Conservation (phyloP, 768 basidiomycete species). For the Infundibulicybe gibba region DNA sequence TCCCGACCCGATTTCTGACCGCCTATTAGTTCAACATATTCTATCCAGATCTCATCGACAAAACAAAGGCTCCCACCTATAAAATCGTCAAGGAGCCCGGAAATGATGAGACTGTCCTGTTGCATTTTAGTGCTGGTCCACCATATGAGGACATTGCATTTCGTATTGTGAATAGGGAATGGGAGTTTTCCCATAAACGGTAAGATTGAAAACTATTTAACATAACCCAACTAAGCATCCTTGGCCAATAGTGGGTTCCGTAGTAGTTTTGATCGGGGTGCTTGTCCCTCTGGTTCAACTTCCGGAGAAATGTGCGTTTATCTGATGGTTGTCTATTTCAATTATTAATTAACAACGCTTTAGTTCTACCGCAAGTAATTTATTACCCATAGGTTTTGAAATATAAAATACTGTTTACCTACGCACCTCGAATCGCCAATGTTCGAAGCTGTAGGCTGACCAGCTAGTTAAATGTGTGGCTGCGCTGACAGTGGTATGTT, state of each 20-base stretch:
- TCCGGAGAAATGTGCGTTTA: slow-evolving; percentile 83
- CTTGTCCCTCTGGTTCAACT: slow-evolving; percentile 94
- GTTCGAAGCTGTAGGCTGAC: no score
- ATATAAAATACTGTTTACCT: neutral
- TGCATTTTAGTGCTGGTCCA: slow-evolving; percentile 94
- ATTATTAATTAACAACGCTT: slow-evolving; percentile 10
- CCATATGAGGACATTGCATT: slow-evolving; percentile 99
- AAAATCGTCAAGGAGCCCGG: slow-evolving; percentile 92
- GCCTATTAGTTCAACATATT: slow-evolving; percentile 83
- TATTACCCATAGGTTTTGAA: neutral
- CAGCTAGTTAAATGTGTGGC: no score
- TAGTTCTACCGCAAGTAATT: slow-evolving; percentile 81
- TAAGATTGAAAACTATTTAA: slow-evolving; percentile 22
- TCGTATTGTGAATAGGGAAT: slow-evolving; percentile 94
- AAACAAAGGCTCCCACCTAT: slow-evolving; percentile 94
- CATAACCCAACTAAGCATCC: slow-evolving; percentile 2
- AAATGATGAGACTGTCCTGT: slow-evolving; percentile 90
- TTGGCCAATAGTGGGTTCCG: slow-evolving; percentile 74
- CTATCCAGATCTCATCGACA: slow-evolving; percentile 99
- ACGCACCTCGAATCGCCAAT: no score
- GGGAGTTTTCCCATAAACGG: slow-evolving; percentile 99
- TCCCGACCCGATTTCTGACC: neutral
- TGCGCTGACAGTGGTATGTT: no score
- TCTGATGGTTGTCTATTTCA: slow-evolving; percentile 1
- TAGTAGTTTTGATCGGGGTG: slow-evolving; percentile 98